Conservation (phyloP, 2,329 filamentous ascomycete genomes). For the Colletotrichum sansevieriae region DNA sequence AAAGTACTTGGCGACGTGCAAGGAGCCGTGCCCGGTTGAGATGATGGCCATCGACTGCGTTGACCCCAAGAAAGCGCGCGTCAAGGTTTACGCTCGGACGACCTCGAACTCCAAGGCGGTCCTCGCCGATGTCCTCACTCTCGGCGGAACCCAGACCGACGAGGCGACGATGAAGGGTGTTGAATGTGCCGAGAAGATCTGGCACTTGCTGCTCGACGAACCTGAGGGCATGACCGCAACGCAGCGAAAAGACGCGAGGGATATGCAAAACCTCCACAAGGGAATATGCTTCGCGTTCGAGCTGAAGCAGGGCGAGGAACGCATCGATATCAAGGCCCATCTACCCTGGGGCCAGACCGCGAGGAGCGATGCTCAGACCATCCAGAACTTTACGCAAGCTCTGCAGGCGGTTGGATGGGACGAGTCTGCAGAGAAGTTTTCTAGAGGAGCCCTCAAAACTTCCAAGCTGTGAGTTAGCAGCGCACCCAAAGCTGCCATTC, state of each 20-base stretch:
- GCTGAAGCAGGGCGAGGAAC: constrained; percentile 42
- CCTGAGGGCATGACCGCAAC: constrained; percentile 36
- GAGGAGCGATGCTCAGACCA: constrained; percentile 29
- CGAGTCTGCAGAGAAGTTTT: constrained; percentile 28
- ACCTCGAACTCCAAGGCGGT: constrained; percentile 41
- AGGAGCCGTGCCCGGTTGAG: constrained; percentile 42
- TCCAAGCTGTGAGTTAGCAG: constrained; percentile 21
- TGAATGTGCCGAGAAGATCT: constrained; percentile 42
- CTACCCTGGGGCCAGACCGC: constrained; percentile 31
- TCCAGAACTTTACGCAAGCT: constrained; percentile 27
- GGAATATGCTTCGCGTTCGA: constrained; percentile 46
- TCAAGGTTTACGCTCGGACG: constrained; percentile 46
- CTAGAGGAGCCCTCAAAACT: constrained; percentile 1
- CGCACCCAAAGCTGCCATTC: no score
- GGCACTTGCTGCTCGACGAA: constrained; percentile 46
- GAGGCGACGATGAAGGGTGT: constrained; percentile 43
- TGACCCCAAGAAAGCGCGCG: constrained; percentile 43
- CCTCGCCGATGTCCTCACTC: constrained; percentile 44
- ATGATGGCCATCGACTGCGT: constrained; percentile 46
- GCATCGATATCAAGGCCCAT: constrained; percentile 32
- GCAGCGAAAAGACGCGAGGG: constrained; percentile 38
- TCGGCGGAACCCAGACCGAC: constrained; percentile 44
- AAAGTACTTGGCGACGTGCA: constrained; percentile 37
- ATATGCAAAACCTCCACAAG: constrained; percentile 36
- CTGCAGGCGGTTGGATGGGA: constrained; percentile 18